phyloP scores from a whole-genome alignment of 257 asterid genomes.

The Fraxinus excelsior region DNA sequence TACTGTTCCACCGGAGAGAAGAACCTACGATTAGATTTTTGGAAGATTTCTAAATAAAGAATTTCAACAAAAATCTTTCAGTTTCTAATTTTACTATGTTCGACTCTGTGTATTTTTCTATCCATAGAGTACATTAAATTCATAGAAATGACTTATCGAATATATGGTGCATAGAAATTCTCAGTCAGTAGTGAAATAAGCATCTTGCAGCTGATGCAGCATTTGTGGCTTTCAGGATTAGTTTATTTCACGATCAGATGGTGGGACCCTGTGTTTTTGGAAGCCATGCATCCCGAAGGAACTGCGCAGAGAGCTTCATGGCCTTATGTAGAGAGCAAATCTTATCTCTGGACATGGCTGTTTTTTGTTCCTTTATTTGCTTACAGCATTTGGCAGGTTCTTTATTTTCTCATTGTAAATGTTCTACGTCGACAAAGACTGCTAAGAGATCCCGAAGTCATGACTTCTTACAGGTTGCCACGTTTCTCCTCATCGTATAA shows the following conservation, averaged over 20 bases:
- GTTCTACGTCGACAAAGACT: constrained; percentile 90
- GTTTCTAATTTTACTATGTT: background rate
- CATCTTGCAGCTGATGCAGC: background rate
- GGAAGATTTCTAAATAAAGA: background rate
- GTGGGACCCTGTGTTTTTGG: constrained; percentile 91
- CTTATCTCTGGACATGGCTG: constrained; percentile 94
- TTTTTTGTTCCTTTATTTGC: constrained; percentile 81
- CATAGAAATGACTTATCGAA: background rate
- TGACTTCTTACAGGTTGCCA: constrained; percentile 92
- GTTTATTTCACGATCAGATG: constrained; percentile 97
- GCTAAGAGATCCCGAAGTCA: constrained; percentile 87
- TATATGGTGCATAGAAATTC: background rate
- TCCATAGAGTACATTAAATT: background rate
- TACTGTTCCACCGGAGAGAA: background rate
- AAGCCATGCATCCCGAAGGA: constrained; percentile 90
- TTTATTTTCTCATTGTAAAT: constrained; percentile 84
- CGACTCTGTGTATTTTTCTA: background rate
- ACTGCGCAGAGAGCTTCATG: constrained; percentile 67
- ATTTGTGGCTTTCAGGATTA: constrained; percentile 56
- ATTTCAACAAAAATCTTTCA: background rate
- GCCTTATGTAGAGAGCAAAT: constrained; percentile 78
- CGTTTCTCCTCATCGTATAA: constrained; percentile 2
- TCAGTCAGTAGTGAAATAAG: background rate
- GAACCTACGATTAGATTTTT: background rate
- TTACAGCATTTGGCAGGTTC: constrained; percentile 81